Evolutionary conservation across 1,284 basidiomycete species (phyloP).

Genomic region (Quambalaria eucalypti): DNA sequence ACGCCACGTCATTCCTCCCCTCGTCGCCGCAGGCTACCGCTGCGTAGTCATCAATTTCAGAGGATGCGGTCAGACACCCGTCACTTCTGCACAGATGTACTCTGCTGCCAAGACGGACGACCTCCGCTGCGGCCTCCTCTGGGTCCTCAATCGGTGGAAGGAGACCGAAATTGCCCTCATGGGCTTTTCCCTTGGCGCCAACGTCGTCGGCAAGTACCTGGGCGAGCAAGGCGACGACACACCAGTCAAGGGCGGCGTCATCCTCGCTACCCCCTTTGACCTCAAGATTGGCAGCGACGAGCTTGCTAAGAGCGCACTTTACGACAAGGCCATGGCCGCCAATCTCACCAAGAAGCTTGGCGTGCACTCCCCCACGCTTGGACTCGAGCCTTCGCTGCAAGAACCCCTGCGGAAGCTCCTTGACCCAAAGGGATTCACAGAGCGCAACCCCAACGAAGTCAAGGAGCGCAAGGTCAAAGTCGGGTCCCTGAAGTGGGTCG

Average conservation of each 20-base stretch:
- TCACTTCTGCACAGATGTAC: constrained; percentile 66
- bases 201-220: constrained; percentile 81
- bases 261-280: constrained; percentile 75
- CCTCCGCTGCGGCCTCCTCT: constrained; percentile 68
- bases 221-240: constrained; percentile 73
- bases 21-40: constrained; percentile 56
- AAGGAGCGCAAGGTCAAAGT: background rate
- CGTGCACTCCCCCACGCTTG: constrained; percentile 27
- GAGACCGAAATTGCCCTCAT: constrained; percentile 75
- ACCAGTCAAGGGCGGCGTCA: constrained; percentile 61
- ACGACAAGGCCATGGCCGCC: constrained; percentile 71
- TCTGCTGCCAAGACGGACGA: constrained; percentile 73
- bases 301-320: constrained; percentile 56
- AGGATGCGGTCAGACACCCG: constrained; percentile 80
- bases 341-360: constrained; percentile 56
- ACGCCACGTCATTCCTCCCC: constrained; percentile 29
- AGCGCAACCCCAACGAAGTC: background rate
- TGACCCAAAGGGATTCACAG: constrained; percentile 9
- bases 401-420: constrained; percentile 21
- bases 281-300: constrained; percentile 51
- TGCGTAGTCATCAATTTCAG: constrained; percentile 54
- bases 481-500: constrained; percentile 48
- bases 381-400: constrained; percentile 30
- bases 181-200: constrained; percentile 89
- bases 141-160: constrained; percentile 55